Percentiles rank a stretch among this genome's conserved stretches.
phyloP scores from a whole-genome alignment of 2,329 filamentous ascomycete genomes.

The Anisogramma anomala region DNA sequence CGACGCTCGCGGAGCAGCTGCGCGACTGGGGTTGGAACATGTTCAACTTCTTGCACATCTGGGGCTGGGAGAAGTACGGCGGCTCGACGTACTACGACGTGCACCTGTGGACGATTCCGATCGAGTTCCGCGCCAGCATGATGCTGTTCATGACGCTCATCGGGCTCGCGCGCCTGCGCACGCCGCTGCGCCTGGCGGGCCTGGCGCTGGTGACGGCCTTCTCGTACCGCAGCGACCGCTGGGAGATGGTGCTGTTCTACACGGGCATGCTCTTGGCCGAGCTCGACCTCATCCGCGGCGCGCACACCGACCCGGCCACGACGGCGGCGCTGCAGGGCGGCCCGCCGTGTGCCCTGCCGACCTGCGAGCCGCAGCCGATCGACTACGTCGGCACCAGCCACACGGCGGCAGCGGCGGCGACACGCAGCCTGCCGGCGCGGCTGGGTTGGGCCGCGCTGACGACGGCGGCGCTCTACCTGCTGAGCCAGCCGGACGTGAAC shows the following conservation, averaged over 20 bases:
- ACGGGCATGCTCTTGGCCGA: constrained; percentile 45
- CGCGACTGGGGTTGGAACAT: constrained; percentile 36
- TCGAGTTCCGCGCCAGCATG: constrained; percentile 48
- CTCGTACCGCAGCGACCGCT: constrained; percentile 35
- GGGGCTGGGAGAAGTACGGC: constrained; percentile 36
- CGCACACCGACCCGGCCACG: constrained; percentile 24
- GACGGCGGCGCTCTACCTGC: constrained; percentile 41
- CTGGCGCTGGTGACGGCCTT: constrained; percentile 32
- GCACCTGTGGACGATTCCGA: constrained; percentile 52
- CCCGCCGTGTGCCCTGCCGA: constrained; percentile 2
- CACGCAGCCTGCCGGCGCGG: constrained; percentile 3
- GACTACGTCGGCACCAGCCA: constrained; percentile 7
- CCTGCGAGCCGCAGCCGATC: constrained; percentile 1
- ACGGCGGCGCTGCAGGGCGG: constrained; percentile 8
- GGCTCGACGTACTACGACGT: constrained; percentile 42
- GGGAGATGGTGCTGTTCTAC: constrained; percentile 46
- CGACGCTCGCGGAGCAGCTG: constrained; percentile 29
- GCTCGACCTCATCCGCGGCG: constrained; percentile 37
- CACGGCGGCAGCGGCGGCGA: background rate
- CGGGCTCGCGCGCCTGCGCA: constrained; percentile 36
- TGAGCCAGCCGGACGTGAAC: constrained; percentile 33
- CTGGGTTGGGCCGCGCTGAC: constrained; percentile 32
- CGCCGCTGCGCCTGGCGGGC: constrained; percentile 30
- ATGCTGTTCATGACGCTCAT: constrained; percentile 43
- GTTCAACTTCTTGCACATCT: constrained; percentile 39